Evolutionary conservation across 768 basidiomycete genomes (phyloP).

Genomic region (Terana coerulea): DNA sequence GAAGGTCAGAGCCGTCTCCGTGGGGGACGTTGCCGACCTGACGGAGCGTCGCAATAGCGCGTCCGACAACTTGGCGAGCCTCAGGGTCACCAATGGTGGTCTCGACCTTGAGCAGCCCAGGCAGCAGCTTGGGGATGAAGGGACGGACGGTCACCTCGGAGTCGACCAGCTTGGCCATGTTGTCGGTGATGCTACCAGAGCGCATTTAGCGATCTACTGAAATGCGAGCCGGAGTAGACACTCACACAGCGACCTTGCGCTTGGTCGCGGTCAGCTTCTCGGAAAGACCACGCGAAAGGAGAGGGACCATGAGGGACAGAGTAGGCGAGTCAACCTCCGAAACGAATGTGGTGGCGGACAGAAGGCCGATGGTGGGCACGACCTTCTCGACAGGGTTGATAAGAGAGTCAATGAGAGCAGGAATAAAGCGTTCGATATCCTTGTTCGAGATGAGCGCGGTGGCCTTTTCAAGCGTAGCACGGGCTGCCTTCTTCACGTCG

Average conservation of each 20-base stretch:
- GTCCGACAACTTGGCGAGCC: constrained; percentile 87
- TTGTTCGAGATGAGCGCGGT: constrained; percentile 96
- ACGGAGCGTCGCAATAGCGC: constrained; percentile 93
- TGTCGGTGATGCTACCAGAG: constrained; percentile 94
- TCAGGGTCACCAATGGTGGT: constrained; percentile 95
- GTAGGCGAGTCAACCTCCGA: constrained; percentile 97
- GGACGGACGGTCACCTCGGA: constrained; percentile 93
- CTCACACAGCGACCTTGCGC: constrained; percentile 98
- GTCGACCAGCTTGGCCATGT: constrained; percentile 98
- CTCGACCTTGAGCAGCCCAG: constrained; percentile 94
- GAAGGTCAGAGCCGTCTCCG: constrained; percentile 89
- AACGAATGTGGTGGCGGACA: constrained; percentile 99
- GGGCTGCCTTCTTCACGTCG: constrained; percentile 98
- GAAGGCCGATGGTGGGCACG: constrained; percentile 88
- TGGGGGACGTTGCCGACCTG: constrained; percentile 90
- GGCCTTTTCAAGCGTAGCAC: constrained; percentile 90
- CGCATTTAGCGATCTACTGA: too few species aligned
- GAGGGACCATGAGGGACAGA: constrained; percentile 96
- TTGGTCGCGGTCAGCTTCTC: constrained; percentile 96
- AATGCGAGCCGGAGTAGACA: too few species aligned
- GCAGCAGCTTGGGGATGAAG: constrained; percentile 93
- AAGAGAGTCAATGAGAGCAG: constrained; percentile 94
- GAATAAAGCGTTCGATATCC: constrained; percentile 96
- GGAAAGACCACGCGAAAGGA: constrained; percentile 86
- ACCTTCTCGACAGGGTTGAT: constrained; percentile 99